phyloP scores from a whole-genome alignment of 2,329 filamentous ascomycete genomes.

The Pseudopyrenochaeta lycopersici region DNA sequence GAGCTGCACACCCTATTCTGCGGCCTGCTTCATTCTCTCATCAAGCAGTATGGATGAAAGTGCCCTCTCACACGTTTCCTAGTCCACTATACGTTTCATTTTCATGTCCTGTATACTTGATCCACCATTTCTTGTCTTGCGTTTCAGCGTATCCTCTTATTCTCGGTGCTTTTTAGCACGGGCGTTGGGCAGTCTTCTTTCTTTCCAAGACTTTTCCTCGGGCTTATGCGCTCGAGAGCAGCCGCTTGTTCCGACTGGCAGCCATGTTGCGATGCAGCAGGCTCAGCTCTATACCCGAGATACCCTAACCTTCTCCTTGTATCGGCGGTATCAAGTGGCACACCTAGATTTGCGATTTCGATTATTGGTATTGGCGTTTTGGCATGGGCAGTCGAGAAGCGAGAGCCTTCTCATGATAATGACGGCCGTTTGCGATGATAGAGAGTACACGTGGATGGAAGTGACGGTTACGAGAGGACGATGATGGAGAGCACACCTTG shows the following conservation, averaged over 20 bases:
- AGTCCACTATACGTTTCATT: conserved; percentile 18
- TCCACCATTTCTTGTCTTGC: conserved; percentile 23
- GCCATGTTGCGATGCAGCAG: conserved; percentile 6
- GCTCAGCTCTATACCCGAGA: conserved; percentile 35
- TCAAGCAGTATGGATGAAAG: conserved; percentile 50
- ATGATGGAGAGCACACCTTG: not conserved
- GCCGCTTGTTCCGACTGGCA: not conserved
- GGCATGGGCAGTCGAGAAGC: conserved; percentile 8
- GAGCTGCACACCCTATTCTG: conserved; percentile 64
- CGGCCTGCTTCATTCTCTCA: conserved; percentile 47
- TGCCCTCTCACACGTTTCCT: not conserved
- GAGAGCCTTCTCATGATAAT: conserved; percentile 2
- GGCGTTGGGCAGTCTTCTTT: conserved; percentile 19
- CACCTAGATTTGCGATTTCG: conserved; percentile 20
- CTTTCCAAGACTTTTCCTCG: not conserved
- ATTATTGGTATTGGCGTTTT: conserved; percentile 11
- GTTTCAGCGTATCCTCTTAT: conserved; percentile 31
- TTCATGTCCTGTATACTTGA: conserved; percentile 29
- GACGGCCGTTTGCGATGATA: conserved; percentile 5
- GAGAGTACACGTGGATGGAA: conserved; percentile 3
- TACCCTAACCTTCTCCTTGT: conserved; percentile 31
- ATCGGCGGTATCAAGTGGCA: conserved; percentile 20
- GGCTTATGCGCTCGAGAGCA: not conserved
- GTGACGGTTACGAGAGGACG: conserved; percentile 4
- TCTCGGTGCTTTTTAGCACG: conserved; percentile 22